These are phyloP conservation scores for Russula sp. DNA, from an alignment of 768 basidiomycete species.

Conservation along the genomic window DNA sequence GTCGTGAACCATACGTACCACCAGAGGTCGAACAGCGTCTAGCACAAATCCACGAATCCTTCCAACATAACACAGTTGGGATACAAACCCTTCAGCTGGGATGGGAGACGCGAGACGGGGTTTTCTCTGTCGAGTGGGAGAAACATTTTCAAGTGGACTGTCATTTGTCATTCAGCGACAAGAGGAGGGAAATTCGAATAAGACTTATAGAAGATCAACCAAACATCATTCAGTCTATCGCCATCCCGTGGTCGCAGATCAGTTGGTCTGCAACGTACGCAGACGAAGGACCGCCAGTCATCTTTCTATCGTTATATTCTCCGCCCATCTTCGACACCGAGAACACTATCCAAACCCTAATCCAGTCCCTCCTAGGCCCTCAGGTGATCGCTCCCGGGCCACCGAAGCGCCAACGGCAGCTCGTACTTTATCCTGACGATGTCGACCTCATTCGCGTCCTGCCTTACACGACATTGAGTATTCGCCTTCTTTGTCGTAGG, in stretches of 20 bases:
- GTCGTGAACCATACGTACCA: constrained; percentile 23
- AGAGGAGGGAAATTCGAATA: constrained; percentile 50
- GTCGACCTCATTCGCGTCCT: constrained; percentile 43
- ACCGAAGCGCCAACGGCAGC: constrained; percentile 40
- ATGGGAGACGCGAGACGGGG: constrained; percentile 58
- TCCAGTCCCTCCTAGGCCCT: background rate
- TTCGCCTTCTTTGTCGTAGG: constrained; percentile 49
- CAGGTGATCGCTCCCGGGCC: constrained; percentile 31
- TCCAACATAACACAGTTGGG: constrained; percentile 35
- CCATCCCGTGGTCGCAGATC: constrained; percentile 48
- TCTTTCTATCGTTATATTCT: constrained; percentile 45
- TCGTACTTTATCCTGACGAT: constrained; percentile 37
- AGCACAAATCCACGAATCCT: constrained; percentile 27
- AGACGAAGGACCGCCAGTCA: constrained; percentile 29
- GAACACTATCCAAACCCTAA: background rate
- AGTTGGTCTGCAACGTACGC: constrained; percentile 41
- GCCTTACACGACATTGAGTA: constrained; percentile 51
- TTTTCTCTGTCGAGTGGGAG: constrained; percentile 61
- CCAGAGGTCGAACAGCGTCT: constrained; percentile 13
- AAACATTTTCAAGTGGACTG: constrained; percentile 34
- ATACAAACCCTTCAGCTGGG: constrained; percentile 53
- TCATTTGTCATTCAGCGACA: constrained; percentile 40
- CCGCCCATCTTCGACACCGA: constrained; percentile 44
- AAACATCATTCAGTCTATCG: constrained; percentile 39
- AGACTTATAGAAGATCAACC: constrained; percentile 32